Evolutionary conservation across 345 rosid genomes (phyloP), one percentile per base, ranked within the genome.

Genomic region (Pseudoturritis turrita): DNA sequence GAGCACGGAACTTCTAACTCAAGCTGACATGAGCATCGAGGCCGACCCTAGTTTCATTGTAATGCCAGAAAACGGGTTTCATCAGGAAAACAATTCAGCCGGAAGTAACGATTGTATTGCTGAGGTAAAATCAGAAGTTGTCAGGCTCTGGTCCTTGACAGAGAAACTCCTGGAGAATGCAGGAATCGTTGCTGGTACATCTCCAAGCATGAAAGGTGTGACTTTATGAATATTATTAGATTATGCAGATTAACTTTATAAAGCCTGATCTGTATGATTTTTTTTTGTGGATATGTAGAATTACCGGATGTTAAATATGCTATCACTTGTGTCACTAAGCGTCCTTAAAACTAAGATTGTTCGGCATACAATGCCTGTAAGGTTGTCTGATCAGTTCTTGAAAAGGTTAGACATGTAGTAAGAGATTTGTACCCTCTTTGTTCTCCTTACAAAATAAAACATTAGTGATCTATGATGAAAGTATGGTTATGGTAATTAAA

Each of bases 111-210:
- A 78, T 19, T 74, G 79, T 68, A 56, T 93, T 7, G 62, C 65
- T 1, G 83, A 89, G 81, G 82, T 87, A 14, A 68, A 73, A 79
- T 21, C 83, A 15, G 88, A 79, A 64, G 84, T 93, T 33, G 72
- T 49, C 33, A 81, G 81, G 77, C 83, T 93, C 21, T 85, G 88
- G 36, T 77, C 84, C 37, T 70, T 90, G 81, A 80, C 91, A 11
- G 92, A 90, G 60, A 81, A 79, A 70, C 87, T 90, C 4, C 78
- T 89, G 62, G 80, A 81, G 82, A 82, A 85, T 56, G 92, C 97
- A 15, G 94, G 93, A 51, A 65, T 87, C 64, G 60, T 65, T 46
- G 79, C 40, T 45, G 79, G 55, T 65, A 65, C 62, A 65, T 47
- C 67, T 45, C 56, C 70, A 33, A 49, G 65, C 64, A 41, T 53